These are phyloP conservation scores for Alloteropsis semialata DNA, from an alignment of 176 grass and related monocot genomes.

Conservation along the genomic window DNA sequence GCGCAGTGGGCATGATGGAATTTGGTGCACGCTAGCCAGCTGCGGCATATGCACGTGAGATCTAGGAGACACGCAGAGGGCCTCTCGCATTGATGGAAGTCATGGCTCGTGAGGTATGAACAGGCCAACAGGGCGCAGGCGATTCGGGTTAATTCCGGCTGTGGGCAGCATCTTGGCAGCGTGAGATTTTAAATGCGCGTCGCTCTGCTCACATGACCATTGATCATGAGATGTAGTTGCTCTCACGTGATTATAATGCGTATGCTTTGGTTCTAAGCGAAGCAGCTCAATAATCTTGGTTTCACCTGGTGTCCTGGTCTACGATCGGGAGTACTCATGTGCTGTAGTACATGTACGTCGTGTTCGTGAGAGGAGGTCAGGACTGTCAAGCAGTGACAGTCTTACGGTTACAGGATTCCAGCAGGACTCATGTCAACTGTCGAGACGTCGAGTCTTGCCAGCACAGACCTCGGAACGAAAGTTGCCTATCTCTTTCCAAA, in stretches of 20 bases:
- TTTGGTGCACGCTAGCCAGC: conserved; percentile 35
- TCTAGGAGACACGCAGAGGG: background rate
- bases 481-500: background rate
- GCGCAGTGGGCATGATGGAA: conserved; percentile 33
- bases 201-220: background rate
- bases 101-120: conserved; percentile 31
- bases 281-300: background rate
- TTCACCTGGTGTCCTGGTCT: no score
- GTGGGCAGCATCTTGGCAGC: background rate
- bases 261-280: background rate
- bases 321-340: background rate
- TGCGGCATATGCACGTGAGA: conserved; percentile 34
- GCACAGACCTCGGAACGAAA: background rate
- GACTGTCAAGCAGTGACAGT: background rate
- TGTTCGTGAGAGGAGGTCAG: background rate
- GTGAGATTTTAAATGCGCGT: conserved; percentile 20
- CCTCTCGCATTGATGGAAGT: conserved; percentile 34
- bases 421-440: background rate
- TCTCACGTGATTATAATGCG: background rate
- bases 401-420: background rate
- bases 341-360: background rate
- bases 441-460: background rate
- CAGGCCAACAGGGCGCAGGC: background rate
- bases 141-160: background rate
- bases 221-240: background rate